Base-by-base conservation (phyloP, 108 stramenopile species). In the Fistulifera pelliculosa region DNA sequence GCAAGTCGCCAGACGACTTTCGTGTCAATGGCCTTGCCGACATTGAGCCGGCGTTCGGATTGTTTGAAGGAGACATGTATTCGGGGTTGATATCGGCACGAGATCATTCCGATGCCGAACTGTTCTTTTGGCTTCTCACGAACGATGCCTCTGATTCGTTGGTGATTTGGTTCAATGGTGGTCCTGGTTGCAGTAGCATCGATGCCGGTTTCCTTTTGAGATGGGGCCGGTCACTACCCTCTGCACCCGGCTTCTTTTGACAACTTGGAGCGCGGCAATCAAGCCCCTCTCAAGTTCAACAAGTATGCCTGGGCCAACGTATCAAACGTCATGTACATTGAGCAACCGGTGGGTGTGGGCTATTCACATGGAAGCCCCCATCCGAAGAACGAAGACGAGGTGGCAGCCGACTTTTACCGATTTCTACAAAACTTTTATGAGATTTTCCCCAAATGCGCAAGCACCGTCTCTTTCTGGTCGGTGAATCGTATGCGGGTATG, bases 401-500 rank as follows among this genome's bases (percentile, higher is more conserved):
- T 73, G 1, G 45, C 62, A 4, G 23, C 38, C 0, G 71, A 76
- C 47, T 65, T 80, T 62, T 62, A 74, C 43, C 38, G 49, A 27
- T 82, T 78, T 58, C 24, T 82, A 39, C 53, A 73, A 31, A 66
- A 69, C 27, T 82, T 77, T 49, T 65, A 51, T 35, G 21, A 18
- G 17, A 53, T 60, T 11, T 80, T 73, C 62, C 31, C 47, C 15
- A 44, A 4, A 56, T 52, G n/a, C 41, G 47, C 10, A 39, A 55
- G 39, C 81, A 89, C 57, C 57, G 68, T 21, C 54, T 94, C 21
- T 87, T 68, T 41, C 52, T 94, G 11, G 66, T 74, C 23, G 93
- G 90, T 14, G 93, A 91, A 57, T 70, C 66, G 17, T 94, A 94
- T 56, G 87, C 89, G 0, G 90, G 89, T 14, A 50, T 31, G 52